A percentile compares a stretch with the other conserved stretches of the same genome.
These are phyloP conservation scores for Venturia carpophila DNA, from an alignment of 2,329 filamentous ascomycete species.

Conservation along the genomic window DNA sequence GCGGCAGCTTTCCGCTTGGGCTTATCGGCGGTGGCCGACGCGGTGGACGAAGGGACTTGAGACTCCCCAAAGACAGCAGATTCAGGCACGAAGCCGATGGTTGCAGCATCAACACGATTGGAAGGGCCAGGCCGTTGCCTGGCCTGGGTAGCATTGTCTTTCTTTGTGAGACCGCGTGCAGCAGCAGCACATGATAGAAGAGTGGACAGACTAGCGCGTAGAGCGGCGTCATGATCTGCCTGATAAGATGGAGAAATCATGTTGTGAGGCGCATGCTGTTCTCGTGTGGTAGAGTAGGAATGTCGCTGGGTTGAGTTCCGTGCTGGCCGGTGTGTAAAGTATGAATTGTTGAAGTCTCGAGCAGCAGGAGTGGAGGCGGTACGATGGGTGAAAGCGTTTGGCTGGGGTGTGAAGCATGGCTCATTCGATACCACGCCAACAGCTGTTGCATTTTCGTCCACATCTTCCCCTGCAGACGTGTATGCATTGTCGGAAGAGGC, in stretches of 20 bases:
- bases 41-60: slow-evolving; percentile 24
- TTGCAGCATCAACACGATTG: slow-evolving; percentile 41
- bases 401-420: slow-evolving; percentile 68
- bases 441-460: slow-evolving; percentile 75
- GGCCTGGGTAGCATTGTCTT: slow-evolving; percentile 27
- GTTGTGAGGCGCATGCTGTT: slow-evolving; percentile 52
- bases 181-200: slow-evolving; percentile 91
- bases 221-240: slow-evolving; percentile 84
- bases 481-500: slow-evolving; percentile 17
- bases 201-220: slow-evolving; percentile 89
- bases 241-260: slow-evolving; percentile 68
- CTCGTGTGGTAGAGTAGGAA: slow-evolving; percentile 29
- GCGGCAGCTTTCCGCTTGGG: slow-evolving; percentile 38
- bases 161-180: slow-evolving; percentile 70
- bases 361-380: slow-evolving; percentile 47
- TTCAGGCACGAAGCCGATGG: slow-evolving; percentile 53
- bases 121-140: slow-evolving; percentile 32
- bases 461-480: slow-evolving; percentile 42
- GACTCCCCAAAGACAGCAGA: slow-evolving; percentile 45
- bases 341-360: slow-evolving; percentile 41
- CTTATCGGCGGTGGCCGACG: slow-evolving; percentile 28
- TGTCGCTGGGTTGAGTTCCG: slow-evolving; percentile 26
- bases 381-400: slow-evolving; percentile 86
- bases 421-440: slow-evolving; percentile 54
- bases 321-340: slow-evolving; percentile 29